Conservation (phyloP, 768 basidiomycete genomes). For the Pleurotus tuber-regium region DNA sequence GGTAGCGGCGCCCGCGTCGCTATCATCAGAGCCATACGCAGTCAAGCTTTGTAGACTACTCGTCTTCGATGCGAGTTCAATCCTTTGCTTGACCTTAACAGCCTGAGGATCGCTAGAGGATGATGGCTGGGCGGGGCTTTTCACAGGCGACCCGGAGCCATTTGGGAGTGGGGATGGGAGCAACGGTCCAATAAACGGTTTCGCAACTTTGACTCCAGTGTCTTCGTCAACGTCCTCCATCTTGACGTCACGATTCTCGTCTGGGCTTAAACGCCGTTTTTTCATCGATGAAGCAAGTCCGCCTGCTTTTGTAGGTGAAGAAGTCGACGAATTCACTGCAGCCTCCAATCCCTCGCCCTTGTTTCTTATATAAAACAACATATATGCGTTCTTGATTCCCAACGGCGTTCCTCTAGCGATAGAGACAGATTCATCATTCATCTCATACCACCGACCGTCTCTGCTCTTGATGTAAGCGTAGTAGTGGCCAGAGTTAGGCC, state of each 20-base stretch:
- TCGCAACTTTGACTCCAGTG: slow-evolving; percentile 44
- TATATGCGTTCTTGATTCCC: slow-evolving; percentile 79
- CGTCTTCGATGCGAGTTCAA: slow-evolving; percentile 36
- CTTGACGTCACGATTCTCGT: slow-evolving; percentile 18
- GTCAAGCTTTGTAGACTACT: slow-evolving; percentile 19
- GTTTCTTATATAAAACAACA: slow-evolving; percentile 87
- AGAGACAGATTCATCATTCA: slow-evolving; percentile 86
- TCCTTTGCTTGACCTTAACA: slow-evolving; percentile 49
- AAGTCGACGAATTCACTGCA: slow-evolving; percentile 40
- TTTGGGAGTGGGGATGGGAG: slow-evolving; percentile 44
- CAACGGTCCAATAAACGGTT: slow-evolving; percentile 64
- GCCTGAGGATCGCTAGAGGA: slow-evolving; percentile 49
- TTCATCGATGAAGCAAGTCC: slow-evolving; percentile 51
- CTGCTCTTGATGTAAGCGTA: slow-evolving; percentile 77
- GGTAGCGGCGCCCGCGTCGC: slow-evolving; percentile 14
- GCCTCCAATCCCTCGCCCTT: slow-evolving; percentile 74
- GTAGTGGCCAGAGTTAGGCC: slow-evolving; percentile 96
- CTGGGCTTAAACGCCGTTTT: slow-evolving; percentile 40
- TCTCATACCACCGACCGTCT: slow-evolving; percentile 79
- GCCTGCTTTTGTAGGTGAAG: slow-evolving; percentile 28
- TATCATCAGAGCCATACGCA: slow-evolving; percentile 28
- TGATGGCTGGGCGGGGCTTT: slow-evolving; percentile 23
- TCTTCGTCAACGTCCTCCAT: slow-evolving; percentile 45
- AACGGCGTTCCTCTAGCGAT: slow-evolving; percentile 43
- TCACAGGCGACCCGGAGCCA: slow-evolving; percentile 20